Percentiles rank a stretch among this genome's conserved stretches.
These are phyloP conservation scores for Carex cristatella DNA, from an alignment of 176 grass and related monocot genomes.

Conservation along the genomic window DNA sequence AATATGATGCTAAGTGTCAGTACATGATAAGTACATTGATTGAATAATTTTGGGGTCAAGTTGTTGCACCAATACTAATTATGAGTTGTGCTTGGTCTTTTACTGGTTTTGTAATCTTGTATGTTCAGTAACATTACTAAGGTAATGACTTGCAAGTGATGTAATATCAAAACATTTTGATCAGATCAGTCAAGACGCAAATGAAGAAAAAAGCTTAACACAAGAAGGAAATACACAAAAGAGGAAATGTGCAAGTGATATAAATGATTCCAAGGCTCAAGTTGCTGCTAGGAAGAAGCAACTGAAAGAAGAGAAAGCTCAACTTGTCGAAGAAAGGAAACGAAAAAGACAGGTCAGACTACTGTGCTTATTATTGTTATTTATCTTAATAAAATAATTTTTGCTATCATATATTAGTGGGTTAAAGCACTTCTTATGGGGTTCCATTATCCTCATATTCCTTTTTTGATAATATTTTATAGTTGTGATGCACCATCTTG, in stretches of 20 bases:
- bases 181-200: slow-evolving; percentile 15
- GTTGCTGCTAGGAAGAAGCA: slow-evolving; percentile 19
- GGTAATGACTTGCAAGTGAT: not conserved
- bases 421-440: not conserved
- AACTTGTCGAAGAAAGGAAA: slow-evolving; percentile 46
- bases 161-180: not conserved
- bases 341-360: slow-evolving; percentile 6
- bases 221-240: slow-evolving; percentile 14
- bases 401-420: not conserved
- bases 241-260: slow-evolving; percentile 2
- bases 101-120: not conserved
- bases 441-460: not conserved
- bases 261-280: not conserved
- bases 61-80: not conserved
- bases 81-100: not conserved
- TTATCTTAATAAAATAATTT: not conserved
- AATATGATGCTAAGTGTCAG: not conserved
- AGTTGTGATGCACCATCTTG: not conserved
- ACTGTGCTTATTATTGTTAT: not conserved
- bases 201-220: slow-evolving; percentile 6
- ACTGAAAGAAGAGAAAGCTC: slow-evolving; percentile 46
- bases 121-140: not conserved
- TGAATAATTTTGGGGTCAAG: not conserved
- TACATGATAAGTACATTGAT: not conserved
- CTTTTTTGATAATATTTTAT: not conserved